Evolutionary conservation across 2,329 filamentous ascomycete genomes (phyloP).

Genomic region (Elsinoe perseae): DNA sequence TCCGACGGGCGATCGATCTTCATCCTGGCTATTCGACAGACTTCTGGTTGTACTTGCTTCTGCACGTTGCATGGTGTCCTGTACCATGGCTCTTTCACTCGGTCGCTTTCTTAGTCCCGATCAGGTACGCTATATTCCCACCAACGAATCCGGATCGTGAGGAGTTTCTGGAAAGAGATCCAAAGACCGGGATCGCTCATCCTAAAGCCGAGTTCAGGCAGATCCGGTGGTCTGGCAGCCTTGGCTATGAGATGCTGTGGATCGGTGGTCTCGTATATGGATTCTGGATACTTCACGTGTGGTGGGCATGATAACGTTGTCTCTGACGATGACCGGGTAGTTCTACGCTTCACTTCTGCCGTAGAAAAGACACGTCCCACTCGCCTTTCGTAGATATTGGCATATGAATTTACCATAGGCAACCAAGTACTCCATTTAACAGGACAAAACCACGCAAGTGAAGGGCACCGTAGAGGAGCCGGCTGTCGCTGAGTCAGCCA

Average conservation of each 20-base stretch:
- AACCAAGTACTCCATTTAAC: no score
- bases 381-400: no score
- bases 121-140: conserved; percentile 54
- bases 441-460: no score
- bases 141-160: conserved; percentile 52
- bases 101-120: conserved; percentile 32
- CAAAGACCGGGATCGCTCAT: conserved; percentile 48
- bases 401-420: no score
- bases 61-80: conserved; percentile 56
- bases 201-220: conserved; percentile 27
- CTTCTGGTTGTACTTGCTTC: conserved; percentile 40
- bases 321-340: no score
- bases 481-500: background rate
- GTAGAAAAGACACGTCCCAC: background rate
- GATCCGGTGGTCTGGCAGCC: conserved; percentile 1
- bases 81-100: conserved; percentile 42
- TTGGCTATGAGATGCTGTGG: conserved; percentile 8
- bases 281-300: background rate
- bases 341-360: no score
- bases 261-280: background rate
- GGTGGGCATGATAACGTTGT: background rate
- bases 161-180: conserved; percentile 48
- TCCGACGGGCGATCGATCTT: conserved; percentile 37
- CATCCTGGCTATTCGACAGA: conserved; percentile 37
- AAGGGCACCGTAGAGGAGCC: no score